A percentile compares a stretch with the other conserved stretches of the same genome.
Conservation (phyloP, 257 asterid species). For the Craterostigma plantagineum region DNA sequence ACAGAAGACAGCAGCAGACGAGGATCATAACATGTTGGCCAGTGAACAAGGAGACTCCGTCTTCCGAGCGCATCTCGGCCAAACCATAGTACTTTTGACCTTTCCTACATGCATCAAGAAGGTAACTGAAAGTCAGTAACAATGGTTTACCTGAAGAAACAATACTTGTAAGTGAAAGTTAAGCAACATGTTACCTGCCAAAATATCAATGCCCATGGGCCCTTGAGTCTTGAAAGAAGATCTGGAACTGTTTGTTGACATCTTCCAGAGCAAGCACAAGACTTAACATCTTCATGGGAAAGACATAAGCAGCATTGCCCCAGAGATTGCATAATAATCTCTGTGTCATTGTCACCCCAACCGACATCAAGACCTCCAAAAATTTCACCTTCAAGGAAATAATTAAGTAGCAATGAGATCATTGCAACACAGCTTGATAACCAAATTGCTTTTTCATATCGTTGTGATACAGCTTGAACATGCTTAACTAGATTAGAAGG, state of each 20-base stretch:
- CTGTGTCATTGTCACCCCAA: constrained; percentile 48
- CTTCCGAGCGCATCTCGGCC: constrained; percentile 98
- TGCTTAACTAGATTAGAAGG: neutral
- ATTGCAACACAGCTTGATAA: too few species aligned
- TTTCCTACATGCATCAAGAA: constrained; percentile 35
- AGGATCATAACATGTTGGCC: constrained; percentile 68
- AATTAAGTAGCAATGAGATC: too few species aligned
- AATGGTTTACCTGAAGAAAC: neutral
- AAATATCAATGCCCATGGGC: constrained; percentile 90
- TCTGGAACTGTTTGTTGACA: constrained; percentile 32
- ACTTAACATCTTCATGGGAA: constrained; percentile 19
- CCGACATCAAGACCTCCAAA: constrained; percentile 54
- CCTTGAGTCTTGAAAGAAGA: constrained; percentile 73
- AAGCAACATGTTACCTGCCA: constrained; percentile 88
- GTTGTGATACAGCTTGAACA: neutral
- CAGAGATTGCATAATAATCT: constrained; percentile 60
- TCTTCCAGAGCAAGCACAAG: constrained; percentile 25
- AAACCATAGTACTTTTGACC: constrained; percentile 78
- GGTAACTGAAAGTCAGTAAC: constrained; percentile 8
- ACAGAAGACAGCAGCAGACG: constrained; percentile 81
- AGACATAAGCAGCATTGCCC: constrained; percentile 36
- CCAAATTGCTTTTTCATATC: too few species aligned
- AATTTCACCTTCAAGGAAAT: constrained; percentile 51
- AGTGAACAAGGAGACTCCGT: constrained; percentile 90
- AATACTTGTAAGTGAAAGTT: too few species aligned